A percentile compares a stretch with the other conserved stretches of the same genome.
These are phyloP conservation scores for Globisporangium camurandrum DNA, from an alignment of 352 stramenopile species.

Conservation along the genomic window DNA sequence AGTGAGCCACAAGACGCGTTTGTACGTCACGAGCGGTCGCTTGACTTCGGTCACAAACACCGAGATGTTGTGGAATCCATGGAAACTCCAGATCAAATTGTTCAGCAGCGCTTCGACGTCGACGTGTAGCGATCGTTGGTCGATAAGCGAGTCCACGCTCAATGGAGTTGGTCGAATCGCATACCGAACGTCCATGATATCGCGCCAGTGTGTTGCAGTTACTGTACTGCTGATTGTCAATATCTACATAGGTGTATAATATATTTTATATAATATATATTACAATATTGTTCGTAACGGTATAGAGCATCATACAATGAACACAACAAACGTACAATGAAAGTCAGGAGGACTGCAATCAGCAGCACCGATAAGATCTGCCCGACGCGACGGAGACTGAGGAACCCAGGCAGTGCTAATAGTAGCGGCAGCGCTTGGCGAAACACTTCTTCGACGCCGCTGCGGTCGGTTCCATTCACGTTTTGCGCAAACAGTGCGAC, in stretches of 20 bases:
- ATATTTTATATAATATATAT: too few relatives aligned
- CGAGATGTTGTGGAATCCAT: slow-evolving; percentile 48
- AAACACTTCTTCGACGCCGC: slow-evolving; percentile 34
- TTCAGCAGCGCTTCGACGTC: slow-evolving; percentile 22
- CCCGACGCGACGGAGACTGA: slow-evolving; percentile 30
- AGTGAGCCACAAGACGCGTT: slow-evolving; percentile 32
- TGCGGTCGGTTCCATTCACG: slow-evolving; percentile 5
- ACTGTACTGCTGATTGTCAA: slow-evolving; percentile 30
- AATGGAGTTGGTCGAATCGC: slow-evolving; percentile 5
- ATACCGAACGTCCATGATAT: slow-evolving; percentile 24
- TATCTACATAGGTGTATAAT: slow-evolving; percentile 10
- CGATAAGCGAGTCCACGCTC: background rate
- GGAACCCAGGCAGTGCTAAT: slow-evolving; percentile 39
- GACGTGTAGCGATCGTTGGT: slow-evolving; percentile 9
- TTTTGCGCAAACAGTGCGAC: slow-evolving; percentile 22
- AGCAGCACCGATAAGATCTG: slow-evolving; percentile 22
- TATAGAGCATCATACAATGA: background rate
- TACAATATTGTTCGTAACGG: too few relatives aligned
- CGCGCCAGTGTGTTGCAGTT: slow-evolving; percentile 24
- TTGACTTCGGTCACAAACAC: slow-evolving; percentile 38
- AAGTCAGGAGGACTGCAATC: slow-evolving; percentile 28
- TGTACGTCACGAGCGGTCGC: slow-evolving; percentile 26
- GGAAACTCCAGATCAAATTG: slow-evolving; percentile 43
- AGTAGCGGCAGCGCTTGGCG: slow-evolving; percentile 39
- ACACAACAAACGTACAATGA: slow-evolving; percentile 31